Base-by-base conservation (phyloP, 164 flowering plant species). In the Magnolia changhungtana region DNA sequence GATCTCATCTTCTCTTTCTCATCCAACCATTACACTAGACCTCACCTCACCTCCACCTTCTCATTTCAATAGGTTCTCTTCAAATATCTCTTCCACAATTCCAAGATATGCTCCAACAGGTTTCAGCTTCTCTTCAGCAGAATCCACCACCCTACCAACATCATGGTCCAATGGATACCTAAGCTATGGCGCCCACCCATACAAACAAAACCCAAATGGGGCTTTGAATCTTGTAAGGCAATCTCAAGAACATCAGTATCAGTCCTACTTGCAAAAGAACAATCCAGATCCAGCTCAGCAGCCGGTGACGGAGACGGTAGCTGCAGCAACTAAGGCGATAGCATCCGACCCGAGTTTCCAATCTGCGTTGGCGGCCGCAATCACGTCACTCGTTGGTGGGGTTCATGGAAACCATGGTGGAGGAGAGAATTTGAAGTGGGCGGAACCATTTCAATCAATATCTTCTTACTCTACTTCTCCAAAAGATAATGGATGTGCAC, bases 1-100 rank as follows among this genome's bases (percentile, higher is more conserved):
- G 0, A 91, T 89, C 69, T 83, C 91, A 51, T 29, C 90, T 50
- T 75, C 93, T 3, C 77, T 94, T 66, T 80, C 93, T 0, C 79
- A 76, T 82, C 98, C 98, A 23, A 91, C 98, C 21, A 89, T 96
- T 80, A 94, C 97, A 31, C 88, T 96, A 24, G 99, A 96, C 81
- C 95, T 96, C 72, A 93, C 98, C 65, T 78, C 86, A 71, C 83
- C 88, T 61, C 55, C 85, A 51, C 71, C 83, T 37, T 58, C 90
- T 21, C 90, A 76, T 50, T 79, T 87, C 80, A 86, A 71, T 63
- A 85, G 81, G 67, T 78, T 87, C 37, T 71, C 80, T 50, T 70
- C 84, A 24, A 82, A 51, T 59, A 75, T 77, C 67, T 72, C 83
- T 20, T 51, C 85, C 18, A 45, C 79, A 92, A 8, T 55, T 3